Percentiles rank a stretch among this genome's conserved stretches.
phyloP scores from a whole-genome alignment of 176 grass and related monocot species.

The Carex kokanica region DNA sequence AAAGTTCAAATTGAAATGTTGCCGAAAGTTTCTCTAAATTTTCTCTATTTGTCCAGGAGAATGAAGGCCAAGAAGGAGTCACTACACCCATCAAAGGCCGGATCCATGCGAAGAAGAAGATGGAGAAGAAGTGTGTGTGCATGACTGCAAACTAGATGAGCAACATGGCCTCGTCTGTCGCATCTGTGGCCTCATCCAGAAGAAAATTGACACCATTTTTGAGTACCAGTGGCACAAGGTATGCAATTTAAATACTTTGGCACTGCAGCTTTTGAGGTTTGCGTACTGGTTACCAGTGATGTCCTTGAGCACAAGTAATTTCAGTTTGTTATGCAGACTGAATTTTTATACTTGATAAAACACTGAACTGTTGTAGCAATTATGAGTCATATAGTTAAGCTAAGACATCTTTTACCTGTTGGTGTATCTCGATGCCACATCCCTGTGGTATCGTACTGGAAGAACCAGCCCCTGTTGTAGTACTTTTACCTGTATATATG shows the following conservation, averaged over 20 bases:
- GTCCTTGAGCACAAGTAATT: neutral
- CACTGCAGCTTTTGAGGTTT: neutral
- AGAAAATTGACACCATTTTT: slow-evolving; percentile 56
- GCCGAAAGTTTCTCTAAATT: slow-evolving; percentile 1
- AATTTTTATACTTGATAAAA: slow-evolving; percentile 18
- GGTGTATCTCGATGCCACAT: neutral
- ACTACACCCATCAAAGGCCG: neutral
- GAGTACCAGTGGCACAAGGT: slow-evolving; percentile 62
- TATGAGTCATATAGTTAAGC: neutral
- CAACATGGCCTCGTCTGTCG: slow-evolving; percentile 62
- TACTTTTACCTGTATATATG: slow-evolving; percentile 2
- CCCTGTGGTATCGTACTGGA: neutral
- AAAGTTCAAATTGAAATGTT: slow-evolving; percentile 11
- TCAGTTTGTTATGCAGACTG: neutral
- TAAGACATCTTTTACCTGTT: neutral
- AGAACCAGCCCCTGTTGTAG: neutral
- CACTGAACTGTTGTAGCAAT: neutral
- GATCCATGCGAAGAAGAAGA: slow-evolving; percentile 34
- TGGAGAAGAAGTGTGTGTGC: slow-evolving; percentile 41
- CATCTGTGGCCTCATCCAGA: slow-evolving; percentile 72
- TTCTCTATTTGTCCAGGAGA: slow-evolving; percentile 32
- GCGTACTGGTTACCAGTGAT: neutral
- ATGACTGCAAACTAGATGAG: slow-evolving; percentile 54
- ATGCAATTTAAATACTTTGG: slow-evolving; percentile 16
- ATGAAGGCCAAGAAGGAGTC: slow-evolving; percentile 27